phyloP scores from a whole-genome alignment of 31 red algal genomes.

The Odonthalia washingtoniensis region DNA sequence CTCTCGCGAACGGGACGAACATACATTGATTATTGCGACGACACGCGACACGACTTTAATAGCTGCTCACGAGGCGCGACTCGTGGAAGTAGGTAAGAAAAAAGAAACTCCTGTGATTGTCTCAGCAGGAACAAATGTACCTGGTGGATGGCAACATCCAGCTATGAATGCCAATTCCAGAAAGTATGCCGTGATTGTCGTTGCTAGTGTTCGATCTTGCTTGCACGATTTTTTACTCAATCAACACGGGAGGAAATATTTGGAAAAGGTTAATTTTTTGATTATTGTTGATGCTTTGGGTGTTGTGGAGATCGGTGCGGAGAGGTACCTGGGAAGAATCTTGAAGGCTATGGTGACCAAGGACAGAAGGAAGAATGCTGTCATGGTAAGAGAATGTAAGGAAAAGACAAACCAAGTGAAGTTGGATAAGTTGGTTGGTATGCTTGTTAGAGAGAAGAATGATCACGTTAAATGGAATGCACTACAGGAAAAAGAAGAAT shows the following conservation, averaged over 20 bases:
- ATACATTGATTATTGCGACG: constrained; percentile 37
- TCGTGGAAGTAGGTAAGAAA: constrained; percentile 13
- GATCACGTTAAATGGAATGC: constrained; percentile 42
- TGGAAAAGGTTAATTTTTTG: constrained; percentile 34
- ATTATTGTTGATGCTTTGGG: constrained; percentile 35
- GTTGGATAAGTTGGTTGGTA: not conserved
- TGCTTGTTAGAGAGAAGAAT: constrained; percentile 22
- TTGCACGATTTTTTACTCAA: constrained; percentile 33
- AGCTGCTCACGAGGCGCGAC: constrained; percentile 30
- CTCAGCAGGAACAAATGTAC: constrained; percentile 3
- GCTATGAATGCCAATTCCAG: constrained; percentile 47
- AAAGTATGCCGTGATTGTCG: constrained; percentile 46
- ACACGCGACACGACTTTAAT: constrained; percentile 31
- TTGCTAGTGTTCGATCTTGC: constrained; percentile 26
- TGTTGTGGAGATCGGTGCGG: constrained; percentile 29
- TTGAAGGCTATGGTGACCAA: constrained; percentile 13
- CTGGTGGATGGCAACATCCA: constrained; percentile 43
- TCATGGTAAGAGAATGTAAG: not conserved
- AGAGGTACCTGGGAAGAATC: not conserved
- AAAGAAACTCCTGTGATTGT: constrained; percentile 33
- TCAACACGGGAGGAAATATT: constrained; percentile 18
- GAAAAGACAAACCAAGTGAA: not conserved
- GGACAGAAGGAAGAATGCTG: constrained; percentile 18
- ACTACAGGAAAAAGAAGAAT: no score
- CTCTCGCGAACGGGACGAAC: constrained; percentile 31